phyloP scores from a whole-genome alignment of 805 yeast species.

The Starmera quercuum region DNA sequence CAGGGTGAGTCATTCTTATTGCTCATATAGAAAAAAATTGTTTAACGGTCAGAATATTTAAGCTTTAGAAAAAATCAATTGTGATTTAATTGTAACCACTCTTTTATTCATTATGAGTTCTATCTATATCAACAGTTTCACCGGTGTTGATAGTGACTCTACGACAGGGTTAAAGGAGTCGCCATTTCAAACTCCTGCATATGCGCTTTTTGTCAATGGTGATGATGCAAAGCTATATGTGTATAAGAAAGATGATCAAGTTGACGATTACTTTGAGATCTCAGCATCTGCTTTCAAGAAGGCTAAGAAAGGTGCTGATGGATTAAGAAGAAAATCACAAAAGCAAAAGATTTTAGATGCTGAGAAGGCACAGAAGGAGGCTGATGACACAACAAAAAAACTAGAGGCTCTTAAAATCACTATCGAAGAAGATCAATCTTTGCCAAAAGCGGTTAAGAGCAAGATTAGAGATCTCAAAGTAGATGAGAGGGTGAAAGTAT shows the following conservation, averaged over 20 bases:
- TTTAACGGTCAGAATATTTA: too few relatives aligned
- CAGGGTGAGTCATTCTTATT: too few relatives aligned
- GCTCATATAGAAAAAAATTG: too few relatives aligned
- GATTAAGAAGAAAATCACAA: slow-evolving; percentile 63
- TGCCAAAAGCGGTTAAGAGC: slow-evolving; percentile 61
- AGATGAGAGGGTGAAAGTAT: slow-evolving; percentile 66
- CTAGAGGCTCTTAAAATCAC: slow-evolving; percentile 74
- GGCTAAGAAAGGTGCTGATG: slow-evolving; percentile 94
- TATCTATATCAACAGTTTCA: slow-evolving; percentile 65
- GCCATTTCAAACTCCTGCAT: slow-evolving; percentile 83
- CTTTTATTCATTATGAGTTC: slow-evolving; percentile 16
- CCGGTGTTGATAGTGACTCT: slow-evolving; percentile 57
- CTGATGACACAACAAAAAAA: slow-evolving; percentile 66
- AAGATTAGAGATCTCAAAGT: slow-evolving; percentile 49
- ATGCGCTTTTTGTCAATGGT: slow-evolving; percentile 49
- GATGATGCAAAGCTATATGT: slow-evolving; percentile 44
- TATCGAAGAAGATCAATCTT: slow-evolving; percentile 64
- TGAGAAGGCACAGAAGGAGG: slow-evolving; percentile 46
- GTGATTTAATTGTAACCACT: neutral
- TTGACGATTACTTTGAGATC: slow-evolving; percentile 63
- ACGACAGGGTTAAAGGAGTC: slow-evolving; percentile 55
- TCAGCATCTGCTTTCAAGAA: slow-evolving; percentile 89
- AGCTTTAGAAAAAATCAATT: too few relatives aligned
- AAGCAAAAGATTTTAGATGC: slow-evolving; percentile 47
- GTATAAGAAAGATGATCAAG: slow-evolving; percentile 53